Base-by-base conservation (phyloP, 331 rosid species). In the Malus hybrid region DNA sequence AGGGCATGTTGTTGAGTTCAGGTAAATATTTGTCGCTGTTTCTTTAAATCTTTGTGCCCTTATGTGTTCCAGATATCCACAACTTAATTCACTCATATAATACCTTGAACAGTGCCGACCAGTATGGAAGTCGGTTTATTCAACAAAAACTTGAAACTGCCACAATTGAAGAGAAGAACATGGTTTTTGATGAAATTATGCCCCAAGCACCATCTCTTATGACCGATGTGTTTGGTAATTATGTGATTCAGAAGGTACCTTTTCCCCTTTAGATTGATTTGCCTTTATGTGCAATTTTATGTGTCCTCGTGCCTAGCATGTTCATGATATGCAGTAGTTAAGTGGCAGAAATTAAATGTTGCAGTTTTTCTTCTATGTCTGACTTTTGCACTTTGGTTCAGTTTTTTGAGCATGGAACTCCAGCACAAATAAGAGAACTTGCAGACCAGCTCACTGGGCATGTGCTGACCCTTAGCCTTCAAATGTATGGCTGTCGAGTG, bases 401-500 rank as follows among this genome's bases (percentile, higher is more conserved):
- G 89, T 85, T 85, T 80, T 85, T 85, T 64, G 87, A 85, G 83
- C 89, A 85, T 5, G 89, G 89, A 67, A 77, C 79, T 67, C 75
- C 87, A 71, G 18, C 81, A 22, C 89, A 85, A 80, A 77, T 80
- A 55, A 85, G 89, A 77, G 89, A 85, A 75, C 74, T 85, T 16
- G 89, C 89, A 32, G 86, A 82, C 22, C 87, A 83, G 78, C 86
- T 83, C 65, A 77, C 86, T 4, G 87, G 87, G 64, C 82, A 87
- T 69, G 83, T 84, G 14, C 83, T 84, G 31, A 83, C 87, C 8
- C 89, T 85, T 14, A 85, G 89, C 71, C 89, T 85, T 80, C 89
- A 85, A 85, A 85, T 85, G 89, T 85, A 85, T 63, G 89, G 89
- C 28, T 85, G 89, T 61, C 76, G 89, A 77, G 89, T 85, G 77